phyloP scores from a whole-genome alignment of 164 flowering plant species.

The Cinnamomum chago region DNA sequence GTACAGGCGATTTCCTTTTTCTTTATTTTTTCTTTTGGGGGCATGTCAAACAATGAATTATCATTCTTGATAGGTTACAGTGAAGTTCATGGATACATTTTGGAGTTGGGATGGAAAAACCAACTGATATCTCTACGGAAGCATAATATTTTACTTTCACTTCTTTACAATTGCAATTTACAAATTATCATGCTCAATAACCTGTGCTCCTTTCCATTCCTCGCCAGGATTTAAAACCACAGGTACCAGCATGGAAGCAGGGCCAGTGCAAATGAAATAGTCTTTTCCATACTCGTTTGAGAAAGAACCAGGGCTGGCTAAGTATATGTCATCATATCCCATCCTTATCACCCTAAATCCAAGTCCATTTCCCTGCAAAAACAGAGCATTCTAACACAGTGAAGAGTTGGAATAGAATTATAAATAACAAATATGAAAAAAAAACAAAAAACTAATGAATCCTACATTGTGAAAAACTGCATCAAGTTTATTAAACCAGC shows the following conservation, averaged over 20 bases:
- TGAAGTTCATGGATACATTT: constrained; percentile 7
- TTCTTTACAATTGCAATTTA: constrained; percentile 22
- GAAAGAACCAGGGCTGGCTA: constrained; percentile 65
- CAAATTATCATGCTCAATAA: constrained; percentile 87
- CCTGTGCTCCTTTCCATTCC: constrained; percentile 82
- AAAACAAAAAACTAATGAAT: neutral
- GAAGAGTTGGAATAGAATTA: neutral
- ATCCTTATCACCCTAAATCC: constrained; percentile 66
- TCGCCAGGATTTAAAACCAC: constrained; percentile 69
- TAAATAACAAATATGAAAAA: no score
- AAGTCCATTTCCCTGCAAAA: constrained; percentile 63
- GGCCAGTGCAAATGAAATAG: constrained; percentile 82
- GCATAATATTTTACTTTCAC: neutral
- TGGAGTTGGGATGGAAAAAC: constrained; percentile 6
- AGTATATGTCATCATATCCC: constrained; percentile 76
- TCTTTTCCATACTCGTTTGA: constrained; percentile 63
- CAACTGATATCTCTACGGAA: constrained; percentile 11
- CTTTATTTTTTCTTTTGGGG: no score
- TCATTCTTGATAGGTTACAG: constrained; percentile 1
- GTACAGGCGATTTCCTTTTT: neutral
- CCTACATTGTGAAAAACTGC: neutral
- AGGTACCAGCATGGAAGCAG: constrained; percentile 81
- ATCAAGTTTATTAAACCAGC: neutral
- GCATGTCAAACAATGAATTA: neutral
- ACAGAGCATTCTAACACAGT: neutral